A percentile compares a stretch with the other conserved stretches of the same genome.
Evolutionary conservation across 257 asterid species (phyloP).

Genomic region (Salvia rosmarinus): DNA sequence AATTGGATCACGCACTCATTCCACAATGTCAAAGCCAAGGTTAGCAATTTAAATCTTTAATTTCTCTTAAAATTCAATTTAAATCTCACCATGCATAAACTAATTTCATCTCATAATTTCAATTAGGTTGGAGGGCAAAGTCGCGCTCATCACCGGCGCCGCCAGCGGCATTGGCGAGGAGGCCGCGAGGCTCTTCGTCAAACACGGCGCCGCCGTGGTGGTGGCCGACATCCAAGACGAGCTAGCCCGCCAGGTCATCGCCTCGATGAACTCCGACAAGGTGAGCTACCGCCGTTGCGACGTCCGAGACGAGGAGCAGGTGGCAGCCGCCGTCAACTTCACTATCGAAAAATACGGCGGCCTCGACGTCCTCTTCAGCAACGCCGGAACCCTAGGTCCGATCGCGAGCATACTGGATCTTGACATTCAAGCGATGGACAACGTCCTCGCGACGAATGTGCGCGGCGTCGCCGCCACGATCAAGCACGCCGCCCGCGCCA

Average conservation of each 20-base stretch:
- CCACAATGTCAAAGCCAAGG: slow-evolving; percentile 46
- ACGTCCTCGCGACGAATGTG: slow-evolving; percentile 48
- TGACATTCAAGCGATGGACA: slow-evolving; percentile 46
- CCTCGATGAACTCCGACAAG: slow-evolving; percentile 44
- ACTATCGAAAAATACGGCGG: slow-evolving; percentile 45
- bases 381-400: slow-evolving; percentile 59
- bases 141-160: slow-evolving; percentile 72
- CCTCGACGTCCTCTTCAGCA: slow-evolving; percentile 63
- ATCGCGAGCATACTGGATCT: slow-evolving; percentile 49
- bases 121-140: slow-evolving; percentile 65
- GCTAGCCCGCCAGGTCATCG: slow-evolving; percentile 36
- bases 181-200: slow-evolving; percentile 47
- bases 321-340: slow-evolving; percentile 50
- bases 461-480: slow-evolving; percentile 66
- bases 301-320: slow-evolving; percentile 60
- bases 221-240: slow-evolving; percentile 66
- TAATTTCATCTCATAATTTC: neutral
- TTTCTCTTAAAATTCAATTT: neutral
- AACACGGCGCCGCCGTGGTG: slow-evolving; percentile 64
- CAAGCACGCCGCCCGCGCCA: slow-evolving; percentile 63
- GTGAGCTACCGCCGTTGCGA: slow-evolving; percentile 59
- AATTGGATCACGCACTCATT: neutral
- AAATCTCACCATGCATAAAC: neutral
- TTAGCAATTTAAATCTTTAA: neutral
- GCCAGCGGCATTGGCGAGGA: slow-evolving; percentile 83